Evolutionary conservation across 2,329 filamentous ascomycete species (phyloP), one percentile per base, ranked within the genome.

Genomic region (Chaetothyriales sp.): DNA sequence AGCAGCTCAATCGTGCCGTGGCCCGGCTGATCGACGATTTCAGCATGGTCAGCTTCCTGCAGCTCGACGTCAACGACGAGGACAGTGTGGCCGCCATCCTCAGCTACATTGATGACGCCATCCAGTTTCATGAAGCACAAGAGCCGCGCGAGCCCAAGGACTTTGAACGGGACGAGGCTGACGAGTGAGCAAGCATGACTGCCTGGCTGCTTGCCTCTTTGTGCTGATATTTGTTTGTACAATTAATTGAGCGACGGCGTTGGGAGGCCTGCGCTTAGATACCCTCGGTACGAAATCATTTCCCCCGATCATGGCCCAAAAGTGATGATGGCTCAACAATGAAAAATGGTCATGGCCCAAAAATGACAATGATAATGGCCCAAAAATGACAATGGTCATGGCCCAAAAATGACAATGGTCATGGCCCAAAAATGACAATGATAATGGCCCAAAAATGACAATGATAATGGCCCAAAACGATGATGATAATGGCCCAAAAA

Each of bases 41-140:
- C 70, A 94, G 89, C 71, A 94, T 98, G 87, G 87, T 98, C 10
- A 94, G 86, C 47, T 98, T 95, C 65, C 74, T 95, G 52, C 87
- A 89, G 70, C 74, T 97, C 45, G 86, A 97, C 64, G 85, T 83
- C 25, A 85, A 92, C 59, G 83, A 94, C 62, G 90, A 97, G 70
- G 89, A 97, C 62, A 97, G 90, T 64, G 82, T 97, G 3, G 83
- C 78, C 1, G 82, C 77, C 1, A 83, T 95, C 22, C 69, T 95
- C 60, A 94, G 88, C 73, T 88, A 94, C 70, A 92, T 95, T 61
- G 89, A 95, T 66, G 88, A 95, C 69, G 86, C 86, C 25, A 92
- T 94, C 59, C 89, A 95, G 66, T 95, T 80, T 67, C 86, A 94
- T 64, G 89, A 95, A 67, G 86, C 89, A 10, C 89, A 95, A 66